Conservation (phyloP, 495 filamentous ascomycete genomes). For the Rhypophila decipiens region DNA sequence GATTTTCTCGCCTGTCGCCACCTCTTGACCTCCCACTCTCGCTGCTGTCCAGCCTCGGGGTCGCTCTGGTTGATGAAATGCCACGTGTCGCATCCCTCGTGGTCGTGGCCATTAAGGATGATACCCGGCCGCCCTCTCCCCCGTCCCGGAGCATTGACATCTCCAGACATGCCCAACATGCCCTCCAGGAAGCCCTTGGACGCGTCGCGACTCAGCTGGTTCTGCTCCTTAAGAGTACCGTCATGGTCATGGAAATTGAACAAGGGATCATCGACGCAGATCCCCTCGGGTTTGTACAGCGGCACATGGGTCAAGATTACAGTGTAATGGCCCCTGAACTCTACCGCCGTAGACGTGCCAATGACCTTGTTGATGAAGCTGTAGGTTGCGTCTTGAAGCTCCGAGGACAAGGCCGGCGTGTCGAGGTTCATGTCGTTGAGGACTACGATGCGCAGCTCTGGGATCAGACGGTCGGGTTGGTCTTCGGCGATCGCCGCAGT, state of each 20-base stretch:
- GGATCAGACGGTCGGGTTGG: slow-evolving; percentile 35
- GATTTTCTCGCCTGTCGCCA: slow-evolving; percentile 31
- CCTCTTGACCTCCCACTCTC: slow-evolving; percentile 35
- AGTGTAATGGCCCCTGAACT: slow-evolving; percentile 61
- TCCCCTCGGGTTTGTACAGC: slow-evolving; percentile 71
- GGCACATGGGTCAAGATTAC: slow-evolving; percentile 89
- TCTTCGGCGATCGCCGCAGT: slow-evolving; percentile 26
- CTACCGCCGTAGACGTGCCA: slow-evolving; percentile 57
- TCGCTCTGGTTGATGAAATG: slow-evolving; percentile 61
- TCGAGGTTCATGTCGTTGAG: slow-evolving; percentile 92
- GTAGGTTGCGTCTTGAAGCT: slow-evolving; percentile 67
- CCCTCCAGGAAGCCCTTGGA: slow-evolving; percentile 67
- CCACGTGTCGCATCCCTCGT: slow-evolving; percentile 83
- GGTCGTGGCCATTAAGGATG: slow-evolving; percentile 89
- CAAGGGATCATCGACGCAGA: slow-evolving; percentile 78
- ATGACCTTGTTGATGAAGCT: slow-evolving; percentile 69
- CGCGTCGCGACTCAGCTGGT: slow-evolving; percentile 68
- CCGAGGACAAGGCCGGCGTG: slow-evolving; percentile 58
- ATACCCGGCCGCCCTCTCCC: slow-evolving; percentile 59
- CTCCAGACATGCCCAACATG: slow-evolving; percentile 68
- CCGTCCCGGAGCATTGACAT: slow-evolving; percentile 41
- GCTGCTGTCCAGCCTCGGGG: slow-evolving; percentile 18
- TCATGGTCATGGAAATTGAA: slow-evolving; percentile 65
- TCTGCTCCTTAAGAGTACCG: slow-evolving; percentile 81
- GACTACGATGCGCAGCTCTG: slow-evolving; percentile 71